Conservation (phyloP, 1,284 basidiomycete genomes). For the Boletus subluridellus region DNA sequence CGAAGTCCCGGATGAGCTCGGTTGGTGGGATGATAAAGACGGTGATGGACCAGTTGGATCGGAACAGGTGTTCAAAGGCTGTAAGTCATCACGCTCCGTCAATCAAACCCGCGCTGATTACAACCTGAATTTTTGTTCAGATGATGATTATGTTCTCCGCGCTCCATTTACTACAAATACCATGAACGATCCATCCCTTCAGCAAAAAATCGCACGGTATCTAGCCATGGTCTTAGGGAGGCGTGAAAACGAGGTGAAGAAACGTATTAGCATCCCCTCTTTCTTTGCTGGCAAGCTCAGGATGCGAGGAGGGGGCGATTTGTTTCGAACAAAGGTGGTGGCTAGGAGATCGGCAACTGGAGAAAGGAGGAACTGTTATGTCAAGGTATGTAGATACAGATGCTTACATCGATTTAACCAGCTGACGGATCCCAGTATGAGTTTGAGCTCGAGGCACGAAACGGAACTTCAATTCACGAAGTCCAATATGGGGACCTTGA, state of each 20-base stretch:
- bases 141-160: no score
- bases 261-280: no score
- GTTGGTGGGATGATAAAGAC: no score
- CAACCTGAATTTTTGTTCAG: no score
- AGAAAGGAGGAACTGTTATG: background rate
- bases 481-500: background rate
- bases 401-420: background rate
- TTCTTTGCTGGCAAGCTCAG: background rate
- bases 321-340: background rate
- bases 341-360: background rate
- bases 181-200: no score
- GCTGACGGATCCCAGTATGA: background rate
- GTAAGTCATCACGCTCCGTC: no score
- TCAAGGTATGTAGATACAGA: background rate
- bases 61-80: no score
- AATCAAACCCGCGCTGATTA: no score
- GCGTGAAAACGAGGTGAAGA: background rate
- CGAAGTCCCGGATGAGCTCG: no score
- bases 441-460: background rate
- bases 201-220: no score
- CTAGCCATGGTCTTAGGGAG: background rate
- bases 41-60: no score
- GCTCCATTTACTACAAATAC: no score
- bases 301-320: background rate
- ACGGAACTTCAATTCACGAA: background rate